These are phyloP conservation scores for Wallacemonas sp. DNA, from an alignment of 208 protist species.

Conservation along the genomic window DNA sequence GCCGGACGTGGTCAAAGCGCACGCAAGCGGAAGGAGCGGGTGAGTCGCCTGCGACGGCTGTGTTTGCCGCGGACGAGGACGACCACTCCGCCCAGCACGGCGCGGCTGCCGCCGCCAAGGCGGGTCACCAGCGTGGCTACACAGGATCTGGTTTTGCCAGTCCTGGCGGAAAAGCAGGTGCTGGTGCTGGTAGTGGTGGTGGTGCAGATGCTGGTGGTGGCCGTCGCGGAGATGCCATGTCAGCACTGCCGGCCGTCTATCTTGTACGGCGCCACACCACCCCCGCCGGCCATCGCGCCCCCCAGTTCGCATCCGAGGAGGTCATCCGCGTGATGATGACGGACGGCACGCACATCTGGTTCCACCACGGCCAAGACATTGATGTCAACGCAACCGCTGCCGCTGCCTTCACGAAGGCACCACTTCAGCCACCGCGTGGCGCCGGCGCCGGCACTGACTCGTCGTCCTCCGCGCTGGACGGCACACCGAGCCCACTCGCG, in stretches of 20 bases:
- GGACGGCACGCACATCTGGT: constrained; percentile 49
- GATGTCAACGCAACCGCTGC: neutral
- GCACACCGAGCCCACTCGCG: neutral
- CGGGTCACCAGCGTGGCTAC: no score
- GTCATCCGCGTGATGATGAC: constrained; percentile 61
- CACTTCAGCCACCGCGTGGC: no score
- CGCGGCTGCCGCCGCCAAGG: no score
- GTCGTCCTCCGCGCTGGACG: neutral
- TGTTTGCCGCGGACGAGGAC: constrained; percentile 1
- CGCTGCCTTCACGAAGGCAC: neutral
- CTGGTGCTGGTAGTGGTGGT: neutral
- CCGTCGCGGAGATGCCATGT: neutral
- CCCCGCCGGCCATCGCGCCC: constrained; percentile 8
- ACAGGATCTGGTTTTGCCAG: neutral
- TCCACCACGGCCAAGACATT: constrained; percentile 27
- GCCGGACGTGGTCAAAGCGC: neutral
- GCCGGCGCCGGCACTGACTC: neutral
- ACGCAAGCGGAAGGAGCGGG: neutral
- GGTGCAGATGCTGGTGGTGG: neutral
- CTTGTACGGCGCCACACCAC: constrained; percentile 26
- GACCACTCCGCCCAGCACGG: neutral
- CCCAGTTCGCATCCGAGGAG: constrained; percentile 47
- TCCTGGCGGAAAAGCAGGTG: no score
- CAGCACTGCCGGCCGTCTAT: constrained; percentile 15
- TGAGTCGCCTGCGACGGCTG: neutral